A percentile compares a stretch with the other conserved stretches of the same genome.
Evolutionary conservation across 176 grass and related monocot species (phyloP).

Genomic region (Hsuehochloa calcarea): DNA sequence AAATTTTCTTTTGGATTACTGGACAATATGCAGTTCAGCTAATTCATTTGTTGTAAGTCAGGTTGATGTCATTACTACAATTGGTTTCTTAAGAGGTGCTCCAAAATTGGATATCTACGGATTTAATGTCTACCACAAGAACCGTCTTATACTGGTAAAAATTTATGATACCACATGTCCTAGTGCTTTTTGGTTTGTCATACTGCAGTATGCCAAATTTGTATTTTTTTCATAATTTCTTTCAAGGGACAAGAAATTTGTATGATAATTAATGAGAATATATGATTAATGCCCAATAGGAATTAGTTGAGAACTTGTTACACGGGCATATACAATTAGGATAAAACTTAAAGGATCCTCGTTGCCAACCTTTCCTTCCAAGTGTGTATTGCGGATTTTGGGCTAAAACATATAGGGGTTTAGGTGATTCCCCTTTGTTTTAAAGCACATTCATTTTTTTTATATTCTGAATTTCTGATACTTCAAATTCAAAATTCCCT

Average conservation of each 20-base stretch:
- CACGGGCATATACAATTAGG: neutral
- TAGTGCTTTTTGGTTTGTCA: constrained; percentile 10
- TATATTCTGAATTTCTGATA: constrained; percentile 9
- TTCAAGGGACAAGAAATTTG: constrained; percentile 12
- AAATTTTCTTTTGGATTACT: neutral
- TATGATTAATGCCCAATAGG: neutral
- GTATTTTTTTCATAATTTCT: constrained; percentile 1
- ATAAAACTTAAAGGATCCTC: neutral
- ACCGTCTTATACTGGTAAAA: constrained; percentile 71
- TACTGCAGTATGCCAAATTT: neutral
- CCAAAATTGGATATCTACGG: constrained; percentile 59
- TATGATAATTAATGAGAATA: neutral
- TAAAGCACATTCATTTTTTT: neutral
- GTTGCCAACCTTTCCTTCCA: neutral
- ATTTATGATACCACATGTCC: neutral
- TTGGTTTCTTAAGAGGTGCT: constrained; percentile 74
- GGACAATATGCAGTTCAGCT: neutral
- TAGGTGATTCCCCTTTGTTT: neutral
- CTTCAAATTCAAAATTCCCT: neutral
- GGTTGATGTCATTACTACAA: constrained; percentile 55
- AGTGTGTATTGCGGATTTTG: neutral
- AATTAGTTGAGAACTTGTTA: neutral
- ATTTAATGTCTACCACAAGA: constrained; percentile 74
- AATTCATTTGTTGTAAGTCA: constrained; percentile 32
- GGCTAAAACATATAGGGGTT: constrained; percentile 16